phyloP scores from a whole-genome alignment of 202 grass and related monocot genomes.

The Dendrocalamus latiflorus region DNA sequence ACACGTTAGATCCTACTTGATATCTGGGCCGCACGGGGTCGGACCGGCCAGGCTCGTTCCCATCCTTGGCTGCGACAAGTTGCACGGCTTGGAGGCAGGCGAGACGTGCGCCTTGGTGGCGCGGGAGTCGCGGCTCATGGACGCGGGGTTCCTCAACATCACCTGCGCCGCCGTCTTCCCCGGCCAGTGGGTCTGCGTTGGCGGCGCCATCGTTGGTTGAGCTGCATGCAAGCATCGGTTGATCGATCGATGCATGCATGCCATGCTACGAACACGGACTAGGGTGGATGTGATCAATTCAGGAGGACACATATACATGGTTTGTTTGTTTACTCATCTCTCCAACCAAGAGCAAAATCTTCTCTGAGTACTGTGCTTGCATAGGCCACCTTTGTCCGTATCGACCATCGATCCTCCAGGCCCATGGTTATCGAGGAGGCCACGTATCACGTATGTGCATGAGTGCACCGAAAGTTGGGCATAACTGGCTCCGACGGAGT shows the following conservation, averaged over 20 bases:
- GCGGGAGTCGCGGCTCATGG: background rate
- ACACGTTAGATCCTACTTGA: too few species aligned
- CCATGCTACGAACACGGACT: background rate
- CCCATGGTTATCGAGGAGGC: too few species aligned
- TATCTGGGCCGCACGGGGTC: too few species aligned
- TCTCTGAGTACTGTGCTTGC: too few species aligned
- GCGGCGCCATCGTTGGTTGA: background rate
- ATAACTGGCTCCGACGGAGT: too few species aligned
- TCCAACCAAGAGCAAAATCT: background rate
- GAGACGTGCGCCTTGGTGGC: constrained; percentile 7
- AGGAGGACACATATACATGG: background rate
- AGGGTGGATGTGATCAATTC: background rate
- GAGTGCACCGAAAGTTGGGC: too few species aligned
- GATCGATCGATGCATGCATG: background rate
- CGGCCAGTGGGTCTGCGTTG: background rate
- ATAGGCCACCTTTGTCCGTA: too few species aligned
- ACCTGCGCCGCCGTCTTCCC: background rate
- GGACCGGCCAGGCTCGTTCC: too few species aligned
- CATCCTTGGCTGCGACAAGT: background rate
- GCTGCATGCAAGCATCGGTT: background rate
- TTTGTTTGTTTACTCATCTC: background rate
- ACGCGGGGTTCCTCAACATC: background rate
- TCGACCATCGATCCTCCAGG: too few species aligned
- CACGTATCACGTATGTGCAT: too few species aligned
- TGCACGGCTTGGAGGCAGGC: background rate